These are phyloP conservation scores for Penicillium psychrofluorescens DNA, from an alignment of 495 filamentous ascomycete species.

Conservation along the genomic window DNA sequence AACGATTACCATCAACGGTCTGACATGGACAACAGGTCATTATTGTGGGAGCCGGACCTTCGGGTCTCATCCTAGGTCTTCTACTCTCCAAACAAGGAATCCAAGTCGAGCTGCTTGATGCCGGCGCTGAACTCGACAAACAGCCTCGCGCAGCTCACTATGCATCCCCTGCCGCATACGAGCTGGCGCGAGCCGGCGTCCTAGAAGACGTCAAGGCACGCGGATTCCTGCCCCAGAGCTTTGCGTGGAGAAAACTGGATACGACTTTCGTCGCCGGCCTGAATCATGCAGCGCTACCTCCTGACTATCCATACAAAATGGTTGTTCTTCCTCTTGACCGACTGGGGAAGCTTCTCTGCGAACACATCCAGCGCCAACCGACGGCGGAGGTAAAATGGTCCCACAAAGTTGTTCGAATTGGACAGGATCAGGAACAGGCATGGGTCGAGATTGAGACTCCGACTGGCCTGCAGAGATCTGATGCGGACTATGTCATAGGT, in stretches of 20 bases:
- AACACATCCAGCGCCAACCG: conserved; percentile 36
- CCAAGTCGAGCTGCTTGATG: conserved; percentile 45
- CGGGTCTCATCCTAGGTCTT: conserved; percentile 48
- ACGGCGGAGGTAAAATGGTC: conserved; percentile 37
- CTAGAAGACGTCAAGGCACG: conserved; percentile 41
- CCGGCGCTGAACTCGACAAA: conserved; percentile 38
- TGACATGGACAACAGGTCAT: conserved; percentile 24
- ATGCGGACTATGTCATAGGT: conserved; percentile 50
- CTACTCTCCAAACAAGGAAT: conserved; percentile 48
- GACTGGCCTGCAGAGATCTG: conserved; percentile 28
- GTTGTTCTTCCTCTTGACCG: conserved; percentile 39
- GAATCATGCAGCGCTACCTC: conserved; percentile 20
- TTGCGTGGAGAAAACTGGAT: conserved; percentile 46
- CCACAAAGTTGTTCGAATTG: conserved; percentile 41
- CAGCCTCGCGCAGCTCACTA: conserved; percentile 52
- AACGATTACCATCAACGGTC: neutral
- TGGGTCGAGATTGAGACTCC: conserved; percentile 45
- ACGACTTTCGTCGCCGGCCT: conserved; percentile 28
- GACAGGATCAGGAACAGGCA: conserved; percentile 41
- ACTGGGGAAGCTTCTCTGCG: conserved; percentile 38
- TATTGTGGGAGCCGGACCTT: conserved; percentile 50
- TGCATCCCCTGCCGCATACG: conserved; percentile 41
- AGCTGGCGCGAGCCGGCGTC: conserved; percentile 48
- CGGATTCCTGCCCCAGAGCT: conserved; percentile 42
- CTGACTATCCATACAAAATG: conserved; percentile 36